phyloP scores from a whole-genome alignment of 2,329 filamentous ascomycete genomes.

The Dichotomopilus funicola region DNA sequence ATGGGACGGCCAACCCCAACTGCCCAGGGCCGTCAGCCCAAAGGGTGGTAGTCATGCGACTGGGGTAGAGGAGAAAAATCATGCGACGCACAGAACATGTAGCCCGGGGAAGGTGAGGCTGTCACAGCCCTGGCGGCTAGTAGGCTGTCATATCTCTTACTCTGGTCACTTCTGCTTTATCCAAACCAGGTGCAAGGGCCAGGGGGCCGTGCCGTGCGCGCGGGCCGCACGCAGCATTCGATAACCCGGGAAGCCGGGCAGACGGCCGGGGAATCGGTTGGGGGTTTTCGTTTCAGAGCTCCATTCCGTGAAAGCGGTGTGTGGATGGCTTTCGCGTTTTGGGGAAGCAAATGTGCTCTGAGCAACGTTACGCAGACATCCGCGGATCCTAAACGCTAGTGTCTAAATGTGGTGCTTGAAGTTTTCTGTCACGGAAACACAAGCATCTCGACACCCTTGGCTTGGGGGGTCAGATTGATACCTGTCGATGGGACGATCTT shows the following conservation, averaged over 20 bases:
- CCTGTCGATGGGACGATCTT: not conserved
- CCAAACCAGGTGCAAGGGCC: not conserved
- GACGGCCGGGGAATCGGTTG: not conserved
- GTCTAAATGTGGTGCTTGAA: not conserved
- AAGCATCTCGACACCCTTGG: not conserved
- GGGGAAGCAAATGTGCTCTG: not conserved
- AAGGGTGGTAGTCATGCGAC: not conserved
- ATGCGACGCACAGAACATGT: not conserved
- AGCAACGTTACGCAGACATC: no score
- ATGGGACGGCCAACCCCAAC: no score
- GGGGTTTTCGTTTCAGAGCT: constrained; percentile 14
- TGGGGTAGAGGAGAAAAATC: not conserved
- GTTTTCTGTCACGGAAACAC: not conserved
- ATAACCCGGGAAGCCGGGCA: not conserved
- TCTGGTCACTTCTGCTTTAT: constrained; percentile 13
- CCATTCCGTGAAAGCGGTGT: constrained; percentile 1
- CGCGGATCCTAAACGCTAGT: no score
- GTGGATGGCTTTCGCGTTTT: not conserved
- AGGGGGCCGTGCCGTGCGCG: not conserved
- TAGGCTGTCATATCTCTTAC: not conserved
- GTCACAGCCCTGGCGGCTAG: no score
- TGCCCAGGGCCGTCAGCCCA: no score
- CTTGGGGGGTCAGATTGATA: not conserved
- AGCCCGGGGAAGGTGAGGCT: not conserved
- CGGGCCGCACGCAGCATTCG: not conserved